Evolutionary conservation across 176 grass and related monocot genomes (phyloP).

Genomic region (bread wheat (Triticum aestivum)): IWGSC_CS_RefSeq_v2.1 NC_057814.1:463899457-463899956

Average conservation of each 20-base stretch:
- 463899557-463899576: background rate
- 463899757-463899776: background rate
- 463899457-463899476: background rate
- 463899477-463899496: background rate
- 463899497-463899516: constrained; percentile 7
- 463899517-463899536: constrained; percentile 1
- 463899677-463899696: constrained; percentile 22
- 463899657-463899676: background rate
- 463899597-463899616: constrained; percentile 9
- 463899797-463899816: background rate
- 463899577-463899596: constrained; percentile 1
- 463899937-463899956: background rate
- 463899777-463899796: background rate
- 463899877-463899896: constrained; percentile 1
- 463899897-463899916: background rate
- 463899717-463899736: background rate
- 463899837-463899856: background rate
- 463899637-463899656: background rate
- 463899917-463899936: background rate
- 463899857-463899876: background rate
- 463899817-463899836: background rate
- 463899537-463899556: constrained; percentile 41
- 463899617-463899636: background rate
- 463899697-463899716: background rate
- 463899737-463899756: background rate